A percentile compares a stretch with the other conserved stretches of the same genome.
These are phyloP conservation scores for Colletotrichum orbiculare DNA, from an alignment of 2,329 filamentous ascomycete species.

Conservation along the genomic window DNA sequence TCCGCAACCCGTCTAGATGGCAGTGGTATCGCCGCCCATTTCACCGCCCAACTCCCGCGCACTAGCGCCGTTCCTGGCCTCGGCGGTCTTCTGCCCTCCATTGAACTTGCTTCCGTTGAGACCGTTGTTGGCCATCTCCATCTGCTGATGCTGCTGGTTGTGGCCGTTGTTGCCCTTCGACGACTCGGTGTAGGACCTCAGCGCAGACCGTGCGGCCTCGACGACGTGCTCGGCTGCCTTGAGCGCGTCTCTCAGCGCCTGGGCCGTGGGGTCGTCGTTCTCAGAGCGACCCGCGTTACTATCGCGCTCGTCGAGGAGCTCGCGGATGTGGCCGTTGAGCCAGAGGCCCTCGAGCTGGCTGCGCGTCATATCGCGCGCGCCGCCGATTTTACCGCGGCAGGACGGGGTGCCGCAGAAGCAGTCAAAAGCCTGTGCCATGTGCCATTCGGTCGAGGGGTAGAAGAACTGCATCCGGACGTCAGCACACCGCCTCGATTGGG, in stretches of 20 bases:
- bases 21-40: conserved; percentile 69
- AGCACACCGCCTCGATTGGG: too few species aligned
- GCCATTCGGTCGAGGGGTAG: conserved; percentile 80
- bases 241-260: conserved; percentile 56
- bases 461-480: conserved; percentile 64
- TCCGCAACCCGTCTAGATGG: conserved; percentile 9
- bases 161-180: conserved; percentile 39
- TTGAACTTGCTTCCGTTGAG: conserved; percentile 35
- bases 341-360: conserved; percentile 67
- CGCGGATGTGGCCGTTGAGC: conserved; percentile 71
- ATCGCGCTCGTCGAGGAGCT: conserved; percentile 59
- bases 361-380: conserved; percentile 69
- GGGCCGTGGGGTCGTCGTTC: conserved; percentile 51
- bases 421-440: conserved; percentile 77
- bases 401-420: conserved; percentile 69
- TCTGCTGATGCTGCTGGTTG: conserved; percentile 12
- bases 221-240: conserved; percentile 59
- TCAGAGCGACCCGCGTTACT: conserved; percentile 31
- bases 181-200: conserved; percentile 50
- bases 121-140: conserved; percentile 19
- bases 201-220: conserved; percentile 56
- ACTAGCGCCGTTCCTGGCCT: conserved; percentile 23
- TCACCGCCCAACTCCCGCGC: conserved; percentile 65
- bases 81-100: conserved; percentile 43
- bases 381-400: conserved; percentile 72